Conservation (phyloP, 2,329 filamentous ascomycete genomes). For the Neonectria punicea region DNA sequence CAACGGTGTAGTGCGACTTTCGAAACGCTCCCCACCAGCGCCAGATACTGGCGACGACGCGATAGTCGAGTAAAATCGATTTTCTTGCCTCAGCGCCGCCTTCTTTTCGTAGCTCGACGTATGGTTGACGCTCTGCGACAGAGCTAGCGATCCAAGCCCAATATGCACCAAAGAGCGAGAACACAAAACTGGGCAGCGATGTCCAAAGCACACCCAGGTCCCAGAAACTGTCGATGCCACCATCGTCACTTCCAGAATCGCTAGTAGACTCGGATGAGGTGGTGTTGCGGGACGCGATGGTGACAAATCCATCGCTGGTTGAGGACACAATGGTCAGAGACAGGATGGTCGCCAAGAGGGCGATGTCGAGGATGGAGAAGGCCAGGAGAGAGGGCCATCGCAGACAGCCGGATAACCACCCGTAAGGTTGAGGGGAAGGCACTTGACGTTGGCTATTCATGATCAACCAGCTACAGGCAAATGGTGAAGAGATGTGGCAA, state of each 20-base stretch:
- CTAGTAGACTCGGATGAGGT: neutral
- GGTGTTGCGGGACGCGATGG: conserved; percentile 3
- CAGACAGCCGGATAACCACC: conserved; percentile 23
- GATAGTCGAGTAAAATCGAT: conserved; percentile 28
- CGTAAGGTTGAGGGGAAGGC: conserved; percentile 8
- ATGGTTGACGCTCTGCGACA: conserved; percentile 29
- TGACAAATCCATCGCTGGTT: conserved; percentile 21
- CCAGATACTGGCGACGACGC: conserved; percentile 13
- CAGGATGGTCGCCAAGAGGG: conserved; percentile 15
- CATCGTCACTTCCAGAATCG: neutral
- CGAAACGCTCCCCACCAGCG: conserved; percentile 29
- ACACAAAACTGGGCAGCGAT: conserved; percentile 22
- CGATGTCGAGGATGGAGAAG: conserved; percentile 18
- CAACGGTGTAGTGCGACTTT: conserved; percentile 22
- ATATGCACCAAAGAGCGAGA: conserved; percentile 25
- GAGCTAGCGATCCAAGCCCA: conserved; percentile 29
- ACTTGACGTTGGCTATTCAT: conserved; percentile 8
- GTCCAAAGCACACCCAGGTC: conserved; percentile 26
- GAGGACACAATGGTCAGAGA: conserved; percentile 17
- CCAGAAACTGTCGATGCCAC: conserved; percentile 11
- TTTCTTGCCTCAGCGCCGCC: conserved; percentile 12
- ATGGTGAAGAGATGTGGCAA: neutral
- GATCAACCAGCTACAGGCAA: neutral
- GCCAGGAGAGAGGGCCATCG: conserved; percentile 23
- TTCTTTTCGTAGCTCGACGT: conserved; percentile 26